Evolutionary conservation across 2,329 filamentous ascomycete species (phyloP).

Genomic region (Metarhizium humberi): DNA sequence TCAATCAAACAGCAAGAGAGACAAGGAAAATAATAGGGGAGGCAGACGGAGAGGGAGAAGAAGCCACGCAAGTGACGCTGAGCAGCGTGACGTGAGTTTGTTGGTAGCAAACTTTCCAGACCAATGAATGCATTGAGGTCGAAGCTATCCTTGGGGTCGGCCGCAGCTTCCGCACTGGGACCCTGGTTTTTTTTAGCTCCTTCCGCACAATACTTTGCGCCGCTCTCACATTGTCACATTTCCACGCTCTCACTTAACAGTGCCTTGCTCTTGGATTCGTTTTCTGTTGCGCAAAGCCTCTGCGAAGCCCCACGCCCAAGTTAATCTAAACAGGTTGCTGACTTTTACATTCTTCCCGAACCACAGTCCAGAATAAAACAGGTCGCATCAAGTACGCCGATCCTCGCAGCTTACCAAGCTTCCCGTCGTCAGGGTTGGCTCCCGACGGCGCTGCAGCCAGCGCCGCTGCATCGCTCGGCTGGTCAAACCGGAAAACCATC

Average conservation of each 20-base stretch:
- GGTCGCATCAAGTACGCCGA: constrained; percentile 60
- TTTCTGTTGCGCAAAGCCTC: no score
- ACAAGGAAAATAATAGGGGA: background rate
- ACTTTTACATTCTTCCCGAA: background rate
- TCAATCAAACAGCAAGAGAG: background rate
- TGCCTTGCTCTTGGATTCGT: no score
- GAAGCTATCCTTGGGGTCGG: background rate
- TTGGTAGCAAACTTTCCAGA: no score
- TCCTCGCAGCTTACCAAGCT: constrained; percentile 65
- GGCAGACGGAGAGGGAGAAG: no score
- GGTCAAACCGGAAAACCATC: constrained; percentile 56
- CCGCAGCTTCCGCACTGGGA: background rate
- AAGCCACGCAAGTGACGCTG: no score
- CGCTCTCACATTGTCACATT: background rate
- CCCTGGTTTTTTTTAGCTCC: background rate
- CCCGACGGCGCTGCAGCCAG: constrained; percentile 54
- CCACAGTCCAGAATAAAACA: constrained; percentile 13
- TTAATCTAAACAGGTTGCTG: background rate
- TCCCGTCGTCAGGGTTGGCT: constrained; percentile 55
- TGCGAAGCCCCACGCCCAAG: no score
- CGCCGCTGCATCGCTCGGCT: constrained; percentile 65
- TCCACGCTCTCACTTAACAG: background rate
- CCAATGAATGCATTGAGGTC: background rate
- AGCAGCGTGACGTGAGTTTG: no score
- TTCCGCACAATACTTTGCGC: background rate